phyloP scores from a whole-genome alignment of 768 basidiomycete genomes.

The Podaxis carcinomalis region DNA sequence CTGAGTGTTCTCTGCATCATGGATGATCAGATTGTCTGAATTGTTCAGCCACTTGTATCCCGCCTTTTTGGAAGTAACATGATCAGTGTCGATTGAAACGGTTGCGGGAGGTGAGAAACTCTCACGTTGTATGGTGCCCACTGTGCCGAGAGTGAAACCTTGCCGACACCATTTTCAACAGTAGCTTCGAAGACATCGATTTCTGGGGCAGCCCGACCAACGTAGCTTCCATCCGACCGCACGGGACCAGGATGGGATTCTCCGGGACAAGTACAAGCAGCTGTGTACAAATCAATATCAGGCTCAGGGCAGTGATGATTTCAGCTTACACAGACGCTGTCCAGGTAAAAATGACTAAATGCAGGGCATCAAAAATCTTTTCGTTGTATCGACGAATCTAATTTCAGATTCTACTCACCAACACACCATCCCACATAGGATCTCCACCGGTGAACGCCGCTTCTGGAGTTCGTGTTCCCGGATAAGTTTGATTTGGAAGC shows the following conservation, averaged over 20 bases:
- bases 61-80: conserved; percentile 29
- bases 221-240: conserved; percentile 45
- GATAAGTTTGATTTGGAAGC: conserved; percentile 70
- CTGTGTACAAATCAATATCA: conserved; percentile 14
- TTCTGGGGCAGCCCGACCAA: conserved; percentile 66
- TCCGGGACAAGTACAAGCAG: conserved; percentile 38
- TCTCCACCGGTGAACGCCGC: conserved; percentile 43
- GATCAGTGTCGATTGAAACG: background rate
- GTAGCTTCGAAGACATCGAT: conserved; percentile 68
- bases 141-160: conserved; percentile 49
- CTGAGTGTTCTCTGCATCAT: conserved; percentile 37
- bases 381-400: background rate
- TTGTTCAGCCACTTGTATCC: conserved; percentile 54
- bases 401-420: conserved; percentile 23
- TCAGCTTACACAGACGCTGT: conserved; percentile 32
- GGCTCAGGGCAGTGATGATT: background rate
- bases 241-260: conserved; percentile 41
- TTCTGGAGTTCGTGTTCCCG: conserved; percentile 48
- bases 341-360: conserved; percentile 68
- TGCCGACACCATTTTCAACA: conserved; percentile 26
- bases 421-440: conserved; percentile 33
- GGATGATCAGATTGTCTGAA: conserved; percentile 41
- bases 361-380: background rate
- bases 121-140: conserved; percentile 57
- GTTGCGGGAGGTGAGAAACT: conserved; percentile 28